A percentile compares a stretch with the other conserved stretches of the same genome.
phyloP scores from a whole-genome alignment of 768 basidiomycete genomes.

The Lentinula aciculospora region DNA sequence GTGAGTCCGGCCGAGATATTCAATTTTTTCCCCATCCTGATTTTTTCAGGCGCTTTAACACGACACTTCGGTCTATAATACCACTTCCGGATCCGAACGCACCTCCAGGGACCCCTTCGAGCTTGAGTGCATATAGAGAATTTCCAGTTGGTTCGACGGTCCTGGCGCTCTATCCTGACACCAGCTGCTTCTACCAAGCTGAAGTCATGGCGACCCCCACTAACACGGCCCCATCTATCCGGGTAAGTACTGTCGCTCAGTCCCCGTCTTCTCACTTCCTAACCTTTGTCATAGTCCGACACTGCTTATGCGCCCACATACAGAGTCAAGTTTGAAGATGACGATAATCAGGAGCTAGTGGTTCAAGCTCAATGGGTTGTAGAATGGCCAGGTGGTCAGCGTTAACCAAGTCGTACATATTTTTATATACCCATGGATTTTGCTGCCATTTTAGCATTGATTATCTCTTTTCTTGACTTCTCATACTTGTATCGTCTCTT shows the following conservation, averaged over 20 bases:
- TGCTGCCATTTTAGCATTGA: not conserved
- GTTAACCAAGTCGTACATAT: not conserved
- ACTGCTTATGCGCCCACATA: conserved; percentile 46
- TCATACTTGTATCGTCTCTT: not conserved
- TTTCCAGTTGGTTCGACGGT: conserved; percentile 70
- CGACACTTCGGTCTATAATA: conserved; percentile 66
- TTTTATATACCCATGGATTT: not conserved
- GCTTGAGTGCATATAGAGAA: conserved; percentile 65
- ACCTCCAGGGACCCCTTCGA: conserved; percentile 49
- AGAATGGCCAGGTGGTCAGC: conserved; percentile 55
- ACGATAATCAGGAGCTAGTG: conserved; percentile 75
- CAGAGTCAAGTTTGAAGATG: conserved; percentile 84
- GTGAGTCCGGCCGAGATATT: conserved; percentile 24
- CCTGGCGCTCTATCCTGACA: conserved; percentile 87
- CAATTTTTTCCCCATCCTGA: not conserved
- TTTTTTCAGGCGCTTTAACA: conserved; percentile 51
- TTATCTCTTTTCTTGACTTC: not conserved
- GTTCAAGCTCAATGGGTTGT: conserved; percentile 80
- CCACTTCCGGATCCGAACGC: conserved; percentile 75
- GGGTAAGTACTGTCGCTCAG: conserved; percentile 20
- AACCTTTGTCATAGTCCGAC: conserved; percentile 10
- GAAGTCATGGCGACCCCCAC: conserved; percentile 71
- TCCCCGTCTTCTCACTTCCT: not conserved
- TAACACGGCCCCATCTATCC: conserved; percentile 29
- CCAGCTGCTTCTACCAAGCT: conserved; percentile 86